phyloP scores from a whole-genome alignment of 2,329 filamentous ascomycete species.

The Aspergillus sp. region DNA sequence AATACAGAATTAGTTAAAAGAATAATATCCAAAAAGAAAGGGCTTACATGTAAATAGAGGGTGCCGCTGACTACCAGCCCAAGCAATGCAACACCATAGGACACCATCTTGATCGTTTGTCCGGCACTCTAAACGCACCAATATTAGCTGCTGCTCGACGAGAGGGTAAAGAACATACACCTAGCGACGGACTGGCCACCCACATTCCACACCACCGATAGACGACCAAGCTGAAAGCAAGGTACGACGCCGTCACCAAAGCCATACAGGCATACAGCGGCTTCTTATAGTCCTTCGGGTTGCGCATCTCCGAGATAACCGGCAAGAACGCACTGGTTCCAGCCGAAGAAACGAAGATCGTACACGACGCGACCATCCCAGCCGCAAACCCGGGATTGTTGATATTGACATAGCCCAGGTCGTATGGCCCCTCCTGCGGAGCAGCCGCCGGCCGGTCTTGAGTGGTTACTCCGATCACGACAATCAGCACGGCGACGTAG shows the following conservation, averaged over 20 bases:
- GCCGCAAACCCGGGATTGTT: conserved; percentile 58
- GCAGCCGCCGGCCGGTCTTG: conserved; percentile 61
- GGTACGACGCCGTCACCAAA: conserved; percentile 58
- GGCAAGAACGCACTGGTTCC: conserved; percentile 63
- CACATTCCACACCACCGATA: conserved; percentile 63
- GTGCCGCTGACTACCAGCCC: conserved; percentile 54
- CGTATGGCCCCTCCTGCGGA: conserved; percentile 58
- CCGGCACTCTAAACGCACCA: conserved; percentile 49
- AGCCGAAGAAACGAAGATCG: conserved; percentile 61
- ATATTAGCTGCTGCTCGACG: background rate
- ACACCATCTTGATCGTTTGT: conserved; percentile 58
- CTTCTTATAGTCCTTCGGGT: conserved; percentile 60
- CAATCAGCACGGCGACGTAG: conserved; percentile 58
- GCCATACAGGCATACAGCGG: conserved; percentile 60
- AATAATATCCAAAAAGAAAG: background rate
- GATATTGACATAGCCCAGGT: conserved; percentile 60
- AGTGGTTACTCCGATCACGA: conserved; percentile 60
- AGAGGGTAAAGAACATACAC: conserved; percentile 23
- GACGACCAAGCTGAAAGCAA: conserved; percentile 60
- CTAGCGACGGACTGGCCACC: conserved; percentile 63
- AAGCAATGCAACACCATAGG: conserved; percentile 60
- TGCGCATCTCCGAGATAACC: conserved; percentile 65
- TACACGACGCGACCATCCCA: conserved; percentile 58
- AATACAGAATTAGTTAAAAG: background rate
- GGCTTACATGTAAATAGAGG: conserved; percentile 42